These are phyloP conservation scores for Aureobasidium namibiae DNA, from an alignment of 2,329 filamentous ascomycete genomes.

Conservation along the genomic window DNA sequence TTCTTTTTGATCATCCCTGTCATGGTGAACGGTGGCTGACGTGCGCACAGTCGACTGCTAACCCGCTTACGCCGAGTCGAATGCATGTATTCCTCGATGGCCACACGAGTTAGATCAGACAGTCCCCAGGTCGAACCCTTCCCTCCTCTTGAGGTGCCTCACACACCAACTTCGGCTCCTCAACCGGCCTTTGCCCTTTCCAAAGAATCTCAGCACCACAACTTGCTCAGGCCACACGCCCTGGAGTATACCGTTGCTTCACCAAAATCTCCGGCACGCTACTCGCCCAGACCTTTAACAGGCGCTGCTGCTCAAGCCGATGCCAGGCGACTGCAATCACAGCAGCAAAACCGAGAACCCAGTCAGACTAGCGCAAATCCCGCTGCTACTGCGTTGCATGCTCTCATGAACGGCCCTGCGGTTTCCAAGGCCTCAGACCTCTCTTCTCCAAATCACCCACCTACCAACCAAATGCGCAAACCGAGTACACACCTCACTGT, in stretches of 20 bases:
- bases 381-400: constrained; percentile 35
- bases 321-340: constrained; percentile 35
- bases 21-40: neutral
- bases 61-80: constrained; percentile 15
- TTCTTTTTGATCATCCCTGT: neutral
- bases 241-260: constrained; percentile 17
- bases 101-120: constrained; percentile 35
- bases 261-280: constrained; percentile 28
- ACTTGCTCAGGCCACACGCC: constrained; percentile 19
- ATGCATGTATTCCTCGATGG: constrained; percentile 28
- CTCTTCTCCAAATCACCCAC: constrained; percentile 30
- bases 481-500: constrained; percentile 42
- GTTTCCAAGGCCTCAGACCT: constrained; percentile 38
- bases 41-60: neutral
- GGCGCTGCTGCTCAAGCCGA: constrained; percentile 42
- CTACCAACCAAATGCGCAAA: constrained; percentile 42
- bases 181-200: constrained; percentile 18
- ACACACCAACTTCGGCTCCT: constrained; percentile 29
- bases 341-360: constrained; percentile 23
- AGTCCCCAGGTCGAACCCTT: constrained; percentile 36
- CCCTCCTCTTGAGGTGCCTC: constrained; percentile 29
- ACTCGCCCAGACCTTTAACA: constrained; percentile 36
- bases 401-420: constrained; percentile 33
- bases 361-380: constrained; percentile 43
- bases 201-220: constrained; percentile 18